Conservation (phyloP, 352 stramenopile species). For the Plasmopara muralis region DNA sequence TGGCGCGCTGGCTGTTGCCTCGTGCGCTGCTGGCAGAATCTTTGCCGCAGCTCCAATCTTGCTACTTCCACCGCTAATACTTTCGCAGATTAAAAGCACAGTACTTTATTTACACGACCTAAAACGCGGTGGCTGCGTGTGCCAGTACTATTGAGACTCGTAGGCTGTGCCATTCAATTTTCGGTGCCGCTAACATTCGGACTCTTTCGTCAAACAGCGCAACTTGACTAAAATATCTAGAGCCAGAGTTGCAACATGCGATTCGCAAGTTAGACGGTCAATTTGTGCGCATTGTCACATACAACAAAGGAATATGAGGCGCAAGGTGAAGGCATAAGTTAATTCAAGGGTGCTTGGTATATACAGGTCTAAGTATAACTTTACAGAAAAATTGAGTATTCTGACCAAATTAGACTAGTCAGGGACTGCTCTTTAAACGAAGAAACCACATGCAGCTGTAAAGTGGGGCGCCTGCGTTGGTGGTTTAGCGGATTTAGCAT, state of each 20-base stretch:
- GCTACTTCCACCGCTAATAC: constrained; percentile 56
- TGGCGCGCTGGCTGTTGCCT: constrained; percentile 62
- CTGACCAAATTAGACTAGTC: neutral
- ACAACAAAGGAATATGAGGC: constrained; percentile 73
- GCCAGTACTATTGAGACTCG: constrained; percentile 57
- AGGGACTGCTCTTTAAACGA: constrained; percentile 8
- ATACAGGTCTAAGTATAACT: too few relatives aligned
- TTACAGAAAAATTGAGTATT: too few relatives aligned
- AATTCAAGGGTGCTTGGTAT: neutral
- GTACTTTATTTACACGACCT: constrained; percentile 23
- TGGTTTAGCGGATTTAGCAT: constrained; percentile 3
- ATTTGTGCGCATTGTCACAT: constrained; percentile 58
- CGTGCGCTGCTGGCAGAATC: constrained; percentile 69
- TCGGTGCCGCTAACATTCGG: constrained; percentile 82
- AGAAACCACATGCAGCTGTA: neutral
- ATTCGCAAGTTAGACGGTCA: constrained; percentile 38
- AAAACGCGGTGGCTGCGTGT: constrained; percentile 47
- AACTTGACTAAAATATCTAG: constrained; percentile 55
- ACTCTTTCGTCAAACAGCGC: constrained; percentile 76
- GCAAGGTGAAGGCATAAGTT: neutral
- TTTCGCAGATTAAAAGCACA: constrained; percentile 46
- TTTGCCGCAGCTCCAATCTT: constrained; percentile 79
- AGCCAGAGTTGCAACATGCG: constrained; percentile 44
- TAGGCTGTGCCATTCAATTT: constrained; percentile 76
- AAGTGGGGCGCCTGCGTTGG: neutral